Evolutionary conservation across 306 rosid species (phyloP), one percentile per base, ranked within the genome.

Genomic region (Castanospermum australe): DNA sequence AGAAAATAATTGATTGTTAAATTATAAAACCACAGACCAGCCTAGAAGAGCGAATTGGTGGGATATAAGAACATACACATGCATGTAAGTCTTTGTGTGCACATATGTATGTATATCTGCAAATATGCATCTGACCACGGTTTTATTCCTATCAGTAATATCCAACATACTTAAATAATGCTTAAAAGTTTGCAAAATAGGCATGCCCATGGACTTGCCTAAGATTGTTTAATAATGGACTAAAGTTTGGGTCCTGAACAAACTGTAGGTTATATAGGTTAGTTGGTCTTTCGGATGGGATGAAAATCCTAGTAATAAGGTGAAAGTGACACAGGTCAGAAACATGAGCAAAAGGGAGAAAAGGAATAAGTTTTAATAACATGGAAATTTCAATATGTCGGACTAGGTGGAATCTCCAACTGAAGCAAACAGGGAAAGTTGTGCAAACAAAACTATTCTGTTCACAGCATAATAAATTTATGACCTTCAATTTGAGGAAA

Each of bases 261-360:
- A 4, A 64, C n/a, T 9, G 51, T 18, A 30, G 24, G 13, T 42
- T 9, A 10, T 21, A 18, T 5, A 54, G 5, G 61, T 6, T 1
- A 5, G 15, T 18, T 17, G 45, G n/a, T n/a, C n/a, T 47, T 47
- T n/a, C 15, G 20, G 15, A 47, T 15, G 20, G 6, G 4, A 47
- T 47, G 5, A 20, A 20, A 45, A 45, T n/a, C 5, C 55, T n/a
- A 50, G 22, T 50, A 50, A 50, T n/a, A 17, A 50, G 55, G 7
- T n/a, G 22, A 9, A 50, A 17, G 22, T n/a, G 55, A 50, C 55
- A 17, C n/a, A 50, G 7, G 5, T 50, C 22, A 50, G 93, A 91
- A 38, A 88, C 88, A 6, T 1, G 48, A 0, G 88, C 82, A 20
- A 48, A 48, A 48, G 55, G 20, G n/a, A 5, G n/a, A 48, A 39